Conservation (phyloP, 371 early-diverging fungal species). For the Modicella reniformis region DNA sequence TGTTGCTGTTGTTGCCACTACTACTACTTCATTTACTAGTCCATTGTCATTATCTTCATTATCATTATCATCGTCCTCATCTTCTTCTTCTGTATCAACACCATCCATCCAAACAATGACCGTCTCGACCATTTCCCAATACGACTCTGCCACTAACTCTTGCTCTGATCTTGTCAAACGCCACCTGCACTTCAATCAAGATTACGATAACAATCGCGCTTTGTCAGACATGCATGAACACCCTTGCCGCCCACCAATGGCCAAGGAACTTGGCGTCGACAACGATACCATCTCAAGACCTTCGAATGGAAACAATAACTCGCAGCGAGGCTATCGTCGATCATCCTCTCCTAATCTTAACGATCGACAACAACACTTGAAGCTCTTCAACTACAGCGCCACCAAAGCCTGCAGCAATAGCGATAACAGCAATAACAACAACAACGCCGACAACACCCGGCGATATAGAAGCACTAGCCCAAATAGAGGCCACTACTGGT, state of each 20-base stretch:
- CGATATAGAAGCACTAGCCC: constrained; percentile 8
- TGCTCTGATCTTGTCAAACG: constrained; percentile 9
- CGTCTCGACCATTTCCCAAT: constrained; percentile 20
- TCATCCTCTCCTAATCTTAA: background rate
- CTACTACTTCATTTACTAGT: no score
- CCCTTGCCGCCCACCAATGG: background rate
- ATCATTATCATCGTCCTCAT: no score
- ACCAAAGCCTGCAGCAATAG: background rate
- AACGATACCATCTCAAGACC: no score
- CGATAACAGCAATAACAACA: background rate
- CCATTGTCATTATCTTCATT: no score
- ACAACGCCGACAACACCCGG: constrained; percentile 7
- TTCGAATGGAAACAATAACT: background rate
- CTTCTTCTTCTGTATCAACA: background rate
- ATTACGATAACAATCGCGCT: constrained; percentile 16
- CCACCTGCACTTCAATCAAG: constrained; percentile 22
- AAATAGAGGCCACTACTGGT: constrained; percentile 8
- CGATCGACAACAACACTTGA: background rate
- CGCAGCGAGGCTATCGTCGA: background rate
- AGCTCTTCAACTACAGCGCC: background rate
- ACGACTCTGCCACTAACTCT: constrained; percentile 8
- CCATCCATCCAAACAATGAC: constrained; percentile 18
- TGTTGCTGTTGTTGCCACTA: no score
- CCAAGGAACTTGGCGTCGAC: no score
- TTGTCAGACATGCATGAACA: constrained; percentile 16